Conservation (phyloP, 345 rosid genomes). For the Geranium rotundifolium region DNA sequence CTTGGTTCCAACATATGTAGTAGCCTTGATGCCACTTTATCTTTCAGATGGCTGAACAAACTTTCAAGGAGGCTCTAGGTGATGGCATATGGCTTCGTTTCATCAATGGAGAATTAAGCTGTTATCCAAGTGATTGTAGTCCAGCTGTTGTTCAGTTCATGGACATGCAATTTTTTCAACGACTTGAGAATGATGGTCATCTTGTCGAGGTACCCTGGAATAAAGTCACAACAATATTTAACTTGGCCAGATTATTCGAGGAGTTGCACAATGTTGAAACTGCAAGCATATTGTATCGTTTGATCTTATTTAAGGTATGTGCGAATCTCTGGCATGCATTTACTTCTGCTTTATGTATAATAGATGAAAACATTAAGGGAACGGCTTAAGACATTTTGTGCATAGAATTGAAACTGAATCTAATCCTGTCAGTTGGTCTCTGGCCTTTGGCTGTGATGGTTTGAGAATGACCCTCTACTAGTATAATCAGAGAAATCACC, state of each 20-base stretch:
- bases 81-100: constrained; percentile 78
- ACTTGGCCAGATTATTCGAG: constrained; percentile 87
- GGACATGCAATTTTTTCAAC: constrained; percentile 58
- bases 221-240: constrained; percentile 81
- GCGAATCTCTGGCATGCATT: background rate
- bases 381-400: background rate
- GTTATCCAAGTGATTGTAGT: constrained; percentile 33
- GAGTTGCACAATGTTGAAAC: constrained; percentile 59
- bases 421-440: background rate
- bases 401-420: background rate
- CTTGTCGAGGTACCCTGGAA: constrained; percentile 70
- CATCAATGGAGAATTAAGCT: constrained; percentile 44
- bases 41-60: constrained; percentile 56
- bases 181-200: constrained; percentile 52
- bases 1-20: no score
- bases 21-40: background rate
- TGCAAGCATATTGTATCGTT: constrained; percentile 62
- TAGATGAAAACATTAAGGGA: background rate
- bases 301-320: constrained; percentile 79
- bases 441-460: background rate
- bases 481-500: background rate
- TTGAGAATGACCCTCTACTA: background rate
- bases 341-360: constrained; percentile 6
- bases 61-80: constrained; percentile 84
- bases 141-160: constrained; percentile 47